Percentiles rank a stretch among this genome's conserved stretches.
These are phyloP conservation scores for Phlebiopsis flavidoalba DNA, from an alignment of 768 basidiomycete species.

Conservation along the genomic window DNA sequence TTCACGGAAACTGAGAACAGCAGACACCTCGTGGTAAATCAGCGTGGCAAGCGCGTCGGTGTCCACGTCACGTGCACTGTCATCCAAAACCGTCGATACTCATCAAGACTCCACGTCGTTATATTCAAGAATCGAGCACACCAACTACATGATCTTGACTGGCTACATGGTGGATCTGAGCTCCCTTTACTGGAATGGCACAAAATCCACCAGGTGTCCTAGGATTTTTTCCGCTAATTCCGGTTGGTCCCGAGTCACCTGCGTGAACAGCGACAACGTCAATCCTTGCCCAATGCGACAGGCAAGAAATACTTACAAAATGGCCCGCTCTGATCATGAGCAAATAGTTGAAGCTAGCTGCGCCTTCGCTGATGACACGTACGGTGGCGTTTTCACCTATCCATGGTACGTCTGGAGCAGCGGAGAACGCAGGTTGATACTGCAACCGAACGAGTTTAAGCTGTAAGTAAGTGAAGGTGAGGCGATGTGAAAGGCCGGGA, in stretches of 20 bases:
- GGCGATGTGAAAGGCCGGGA: not conserved
- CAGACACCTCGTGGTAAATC: too few relatives aligned
- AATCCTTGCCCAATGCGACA: not conserved
- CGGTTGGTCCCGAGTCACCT: conserved; percentile 16
- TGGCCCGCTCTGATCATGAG: conserved; percentile 27
- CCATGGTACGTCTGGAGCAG: not conserved
- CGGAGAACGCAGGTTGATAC: not conserved
- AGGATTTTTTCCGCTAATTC: conserved; percentile 18
- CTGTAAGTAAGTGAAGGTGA: not conserved
- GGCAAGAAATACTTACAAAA: conserved; percentile 17
- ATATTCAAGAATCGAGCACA: too few relatives aligned
- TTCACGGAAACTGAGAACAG: too few relatives aligned
- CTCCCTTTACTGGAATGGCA: not conserved
- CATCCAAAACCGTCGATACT: too few relatives aligned
- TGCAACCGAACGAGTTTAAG: not conserved
- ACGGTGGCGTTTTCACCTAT: conserved; percentile 12
- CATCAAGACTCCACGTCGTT: too few relatives aligned
- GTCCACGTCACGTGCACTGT: too few relatives aligned
- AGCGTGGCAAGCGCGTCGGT: too few relatives aligned
- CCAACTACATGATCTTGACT: too few relatives aligned
- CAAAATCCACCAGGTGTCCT: conserved; percentile 18
- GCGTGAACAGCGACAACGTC: not conserved
- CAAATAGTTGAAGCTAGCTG: conserved; percentile 28
- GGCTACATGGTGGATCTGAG: not conserved
- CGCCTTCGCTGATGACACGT: conserved; percentile 22